Conservation (phyloP, 495 filamentous ascomycete species). For the Lasiosphaeria miniovina region DNA sequence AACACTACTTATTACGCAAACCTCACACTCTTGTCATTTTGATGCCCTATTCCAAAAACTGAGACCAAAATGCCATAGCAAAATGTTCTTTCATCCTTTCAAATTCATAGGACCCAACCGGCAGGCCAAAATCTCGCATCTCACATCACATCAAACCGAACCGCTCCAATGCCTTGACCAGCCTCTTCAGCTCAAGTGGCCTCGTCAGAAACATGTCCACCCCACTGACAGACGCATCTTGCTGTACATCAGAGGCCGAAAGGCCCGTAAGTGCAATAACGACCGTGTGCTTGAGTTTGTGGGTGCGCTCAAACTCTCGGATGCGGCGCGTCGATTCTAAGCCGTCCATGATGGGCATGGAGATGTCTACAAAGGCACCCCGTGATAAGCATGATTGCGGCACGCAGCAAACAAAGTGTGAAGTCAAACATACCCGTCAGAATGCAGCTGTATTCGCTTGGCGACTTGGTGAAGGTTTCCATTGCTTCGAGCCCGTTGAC, state of each 20-base stretch:
- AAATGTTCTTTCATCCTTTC: too few species aligned
- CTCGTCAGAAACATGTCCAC: conserved; percentile 74
- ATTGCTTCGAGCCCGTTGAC: conserved; percentile 58
- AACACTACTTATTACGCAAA: too few species aligned
- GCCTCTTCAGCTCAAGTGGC: conserved; percentile 51
- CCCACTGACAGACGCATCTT: conserved; percentile 63
- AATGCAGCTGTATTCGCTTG: conserved; percentile 39
- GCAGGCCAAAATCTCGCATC: too few species aligned
- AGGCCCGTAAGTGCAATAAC: conserved; percentile 71
- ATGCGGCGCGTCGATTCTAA: conserved; percentile 62
- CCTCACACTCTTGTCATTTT: too few species aligned
- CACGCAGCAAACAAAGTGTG: not conserved
- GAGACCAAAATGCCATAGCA: too few species aligned
- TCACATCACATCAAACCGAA: conserved; percentile 3
- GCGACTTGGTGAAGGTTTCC: conserved; percentile 42
- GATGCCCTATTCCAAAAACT: too few species aligned
- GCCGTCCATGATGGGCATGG: conserved; percentile 72
- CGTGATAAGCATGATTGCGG: not conserved
- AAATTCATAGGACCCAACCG: too few species aligned
- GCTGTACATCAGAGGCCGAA: conserved; percentile 58
- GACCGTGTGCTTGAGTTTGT: conserved; percentile 11
- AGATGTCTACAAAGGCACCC: conserved; percentile 49
- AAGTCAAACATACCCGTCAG: conserved; percentile 27
- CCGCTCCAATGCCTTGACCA: conserved; percentile 21
- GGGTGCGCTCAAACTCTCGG: conserved; percentile 51